Conservation (phyloP, 805 yeast genomes). For the Zygosaccharomyces bisporus region DNA sequence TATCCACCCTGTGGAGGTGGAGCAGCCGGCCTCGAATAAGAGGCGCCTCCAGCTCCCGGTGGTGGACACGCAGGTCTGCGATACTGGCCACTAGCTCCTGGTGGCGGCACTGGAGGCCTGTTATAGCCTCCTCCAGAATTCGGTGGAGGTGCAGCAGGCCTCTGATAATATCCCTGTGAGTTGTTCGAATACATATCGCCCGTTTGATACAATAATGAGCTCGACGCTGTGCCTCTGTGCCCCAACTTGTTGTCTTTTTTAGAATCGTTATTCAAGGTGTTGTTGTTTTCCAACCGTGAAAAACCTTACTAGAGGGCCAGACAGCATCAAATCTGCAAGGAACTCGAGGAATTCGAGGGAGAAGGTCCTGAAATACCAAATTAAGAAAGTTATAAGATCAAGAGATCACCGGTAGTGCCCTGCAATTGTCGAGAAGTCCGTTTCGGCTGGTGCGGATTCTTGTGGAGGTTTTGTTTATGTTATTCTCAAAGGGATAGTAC, state of each 20-base stretch:
- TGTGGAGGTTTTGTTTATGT: conserved; percentile 7
- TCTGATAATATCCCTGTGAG: conserved; percentile 14
- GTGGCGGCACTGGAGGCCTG: conserved; percentile 24
- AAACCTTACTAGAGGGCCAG: not conserved
- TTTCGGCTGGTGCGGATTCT: not conserved
- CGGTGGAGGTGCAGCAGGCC: conserved; percentile 21
- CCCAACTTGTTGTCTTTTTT: not conserved
- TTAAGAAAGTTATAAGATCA: not conserved
- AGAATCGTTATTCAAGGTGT: not conserved
- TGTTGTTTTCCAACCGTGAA: not conserved
- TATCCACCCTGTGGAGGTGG: conserved; percentile 14
- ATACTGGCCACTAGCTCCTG: conserved; percentile 7
- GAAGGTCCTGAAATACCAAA: too few relatives aligned
- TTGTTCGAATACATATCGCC: conserved; percentile 8
- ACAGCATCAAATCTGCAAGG: not conserved
- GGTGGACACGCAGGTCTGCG: conserved; percentile 8
- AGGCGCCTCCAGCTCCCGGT: conserved; percentile 12
- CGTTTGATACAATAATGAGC: not conserved
- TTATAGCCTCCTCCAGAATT: conserved; percentile 10
- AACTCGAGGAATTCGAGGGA: too few relatives aligned
- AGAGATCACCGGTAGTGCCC: not conserved
- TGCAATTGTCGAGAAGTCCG: conserved; percentile 2
- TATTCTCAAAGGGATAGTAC: conserved; percentile 8
- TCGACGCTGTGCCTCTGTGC: not conserved
- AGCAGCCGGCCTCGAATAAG: conserved; percentile 14